Base-by-base conservation (phyloP, 2,329 filamentous ascomycete species). In the Ilyonectria destructans region DNA sequence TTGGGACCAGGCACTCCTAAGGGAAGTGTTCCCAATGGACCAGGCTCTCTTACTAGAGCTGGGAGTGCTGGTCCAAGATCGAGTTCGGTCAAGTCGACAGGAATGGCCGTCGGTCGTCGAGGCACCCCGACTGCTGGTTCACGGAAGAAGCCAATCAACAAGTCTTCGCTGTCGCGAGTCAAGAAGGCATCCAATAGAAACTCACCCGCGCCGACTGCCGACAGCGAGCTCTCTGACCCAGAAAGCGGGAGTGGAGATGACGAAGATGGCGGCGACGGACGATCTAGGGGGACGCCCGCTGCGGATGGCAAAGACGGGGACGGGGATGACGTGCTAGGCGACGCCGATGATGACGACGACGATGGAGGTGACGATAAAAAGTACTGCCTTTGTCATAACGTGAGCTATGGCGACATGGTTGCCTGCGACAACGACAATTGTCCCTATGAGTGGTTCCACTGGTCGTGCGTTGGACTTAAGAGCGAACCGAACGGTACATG, bases 321-420 rank as follows among this genome's bases (percentile, higher is more conserved):
- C 35, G 84, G 85, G 60, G 86, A 91, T 73, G 90, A 89, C 75
- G 78, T 82, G 67, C 82, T 89, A 74, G 87, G 87, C 31, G 87
- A 86, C 63, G 87, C 83, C 9, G 85, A 90, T 64, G 85, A 73
- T 78, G 85, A 89, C 23, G 90, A 92, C 35, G 92, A 94, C 57
- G 92, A 94, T 63, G 92, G 91, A 48, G 90, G 90, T 62, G 91
- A 92, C 70, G 92, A 95, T 81, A 91, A 92, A 77, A 93, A 94
- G 80, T 96, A 96, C 82, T 96, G 93, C 82, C 86, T 92, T 33
- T 96, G 93, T 80, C 92, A 95, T 79, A 92, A 92, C 75, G 92
- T 95, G 72, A 94, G 92, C 80, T 95, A 93, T 77, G 93, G 93
- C 69, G 92, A 96, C 77, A 96, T 96, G 93, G 93, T 96, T 70